Evolutionary conservation across 2,329 filamentous ascomycete species (phyloP).

Genomic region (Talaromyces piceae): DNA sequence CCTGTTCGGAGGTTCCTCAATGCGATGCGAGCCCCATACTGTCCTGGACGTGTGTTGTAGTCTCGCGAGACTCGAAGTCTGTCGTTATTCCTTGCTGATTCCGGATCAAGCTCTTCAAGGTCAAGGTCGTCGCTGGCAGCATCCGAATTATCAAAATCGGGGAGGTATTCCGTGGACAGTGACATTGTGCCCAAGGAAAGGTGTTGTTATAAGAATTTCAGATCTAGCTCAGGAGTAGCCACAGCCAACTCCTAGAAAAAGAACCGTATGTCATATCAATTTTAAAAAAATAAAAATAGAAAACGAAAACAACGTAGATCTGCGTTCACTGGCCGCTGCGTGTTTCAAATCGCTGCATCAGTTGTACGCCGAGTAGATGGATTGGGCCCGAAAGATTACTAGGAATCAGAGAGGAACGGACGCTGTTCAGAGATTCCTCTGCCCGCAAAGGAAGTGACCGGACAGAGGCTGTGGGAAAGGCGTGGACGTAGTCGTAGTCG

Average conservation of each 20-base stretch:
- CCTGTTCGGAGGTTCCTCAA: constrained; percentile 46
- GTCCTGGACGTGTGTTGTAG: constrained; percentile 18
- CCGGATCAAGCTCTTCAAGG: constrained; percentile 40
- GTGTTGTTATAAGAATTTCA: constrained; percentile 3
- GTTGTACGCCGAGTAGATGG: neutral
- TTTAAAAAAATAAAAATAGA: no score
- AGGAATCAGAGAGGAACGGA: neutral
- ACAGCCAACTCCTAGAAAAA: constrained; percentile 14
- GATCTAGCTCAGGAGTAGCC: constrained; percentile 15
- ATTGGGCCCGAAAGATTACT: neutral
- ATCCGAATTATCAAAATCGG: constrained; percentile 25
- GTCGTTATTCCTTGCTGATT: constrained; percentile 18
- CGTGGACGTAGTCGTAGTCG: no score
- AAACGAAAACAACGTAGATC: constrained; percentile 7
- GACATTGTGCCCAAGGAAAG: constrained; percentile 22
- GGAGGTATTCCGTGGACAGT: constrained; percentile 30
- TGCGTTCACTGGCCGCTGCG: neutral
- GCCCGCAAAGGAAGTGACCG: constrained; percentile 10
- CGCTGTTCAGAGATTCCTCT: constrained; percentile 2
- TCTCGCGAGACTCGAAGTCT: constrained; percentile 21
- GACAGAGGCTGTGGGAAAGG: neutral
- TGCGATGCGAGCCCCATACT: constrained; percentile 35
- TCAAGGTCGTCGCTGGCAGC: constrained; percentile 36
- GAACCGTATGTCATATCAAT: constrained; percentile 20
- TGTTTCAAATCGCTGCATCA: neutral